Evolutionary conservation across 2,329 filamentous ascomycete species (phyloP), one percentile per base, ranked within the genome.

Genomic region (Sporothrix dimorphospora): DNA sequence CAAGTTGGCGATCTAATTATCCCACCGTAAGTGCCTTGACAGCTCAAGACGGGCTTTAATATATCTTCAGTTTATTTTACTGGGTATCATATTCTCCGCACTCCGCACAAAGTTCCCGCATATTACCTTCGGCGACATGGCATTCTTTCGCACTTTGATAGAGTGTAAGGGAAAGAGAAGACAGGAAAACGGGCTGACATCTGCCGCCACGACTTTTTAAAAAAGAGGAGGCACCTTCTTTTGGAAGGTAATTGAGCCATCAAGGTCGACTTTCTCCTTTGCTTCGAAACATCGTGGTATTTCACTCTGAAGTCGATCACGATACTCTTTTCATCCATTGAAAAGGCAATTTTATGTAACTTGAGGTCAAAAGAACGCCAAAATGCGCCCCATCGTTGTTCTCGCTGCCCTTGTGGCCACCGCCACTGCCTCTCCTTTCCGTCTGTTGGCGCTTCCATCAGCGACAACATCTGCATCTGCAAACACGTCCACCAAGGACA

Each of bases 341-440:
- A 16, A 16, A 47, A 16, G 42, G 1, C 6, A 16, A 5, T 16
- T 16, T 14, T 47, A 4, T 47, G 5, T 6, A 5, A 47, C 2
- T 47, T 47, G 42, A 47, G 19, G 9, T 3, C 27, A 59, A 27
- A 59, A 27, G 6, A 49, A 19, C 8, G 21, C 14, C 63, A 69
- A n/a, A 4, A 69, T 69, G 67, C 30, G 34, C 21, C 49, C 67
- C 14, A 3, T 57, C 14, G 34, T 51, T 19, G 51, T 57, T 19
- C 12, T 69, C 21, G 34, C 49, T 21, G 21, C 49, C 49, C 38
- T 69, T 3, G 51, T 42, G 51, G 49, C 47, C 9, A 9, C 34
- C 21, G 67, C 47, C 8, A 42, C 49, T 12, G 67, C 67, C 30
- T 57, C 51, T 11, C 49, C 67, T n/a, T 42, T 69, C 34, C 34